These are phyloP conservation scores for Plasmodium gaboni DNA, from an alignment of 169 alveolate genomes.

Conservation along the genomic window DNA sequence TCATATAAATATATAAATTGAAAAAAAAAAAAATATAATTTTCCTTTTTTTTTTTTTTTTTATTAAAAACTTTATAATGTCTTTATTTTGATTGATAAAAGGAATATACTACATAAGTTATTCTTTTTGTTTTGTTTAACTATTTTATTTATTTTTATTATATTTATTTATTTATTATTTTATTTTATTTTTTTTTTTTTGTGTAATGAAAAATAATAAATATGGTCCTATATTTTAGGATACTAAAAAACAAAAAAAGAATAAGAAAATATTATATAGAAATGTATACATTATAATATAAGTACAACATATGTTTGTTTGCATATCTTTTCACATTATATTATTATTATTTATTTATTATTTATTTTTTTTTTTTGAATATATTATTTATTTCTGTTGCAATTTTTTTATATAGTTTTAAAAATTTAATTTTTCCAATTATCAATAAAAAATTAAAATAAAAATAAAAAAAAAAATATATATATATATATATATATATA, in stretches of 20 bases:
- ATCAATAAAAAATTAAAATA: too few relatives aligned
- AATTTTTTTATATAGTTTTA: too few relatives aligned
- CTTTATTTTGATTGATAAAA: background rate
- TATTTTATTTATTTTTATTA: slow-evolving; percentile 9
- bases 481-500: too few relatives aligned
- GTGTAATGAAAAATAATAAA: slow-evolving; percentile 22
- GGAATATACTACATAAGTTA: background rate
- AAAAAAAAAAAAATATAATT: background rate
- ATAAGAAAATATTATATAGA: too few relatives aligned
- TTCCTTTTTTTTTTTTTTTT: background rate
- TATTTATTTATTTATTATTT: slow-evolving; percentile 2
- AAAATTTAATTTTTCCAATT: too few relatives aligned
- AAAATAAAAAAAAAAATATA: too few relatives aligned
- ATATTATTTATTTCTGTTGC: too few relatives aligned
- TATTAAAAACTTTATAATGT: background rate
- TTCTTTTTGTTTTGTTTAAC: too few relatives aligned
- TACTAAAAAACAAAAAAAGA: background rate
- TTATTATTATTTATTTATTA: background rate
- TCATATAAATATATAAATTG: background rate
- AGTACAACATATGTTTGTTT: slow-evolving; percentile 7
- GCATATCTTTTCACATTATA: slow-evolving; percentile 5
- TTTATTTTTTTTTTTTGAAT: slow-evolving; percentile 1
- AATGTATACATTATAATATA: background rate
- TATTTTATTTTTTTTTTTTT: slow-evolving; percentile 8
- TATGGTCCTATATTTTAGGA: background rate